Evolutionary conservation across 192 early-diverging fungal genomes (phyloP).

Genomic region (Pilaira anomala): DNA sequence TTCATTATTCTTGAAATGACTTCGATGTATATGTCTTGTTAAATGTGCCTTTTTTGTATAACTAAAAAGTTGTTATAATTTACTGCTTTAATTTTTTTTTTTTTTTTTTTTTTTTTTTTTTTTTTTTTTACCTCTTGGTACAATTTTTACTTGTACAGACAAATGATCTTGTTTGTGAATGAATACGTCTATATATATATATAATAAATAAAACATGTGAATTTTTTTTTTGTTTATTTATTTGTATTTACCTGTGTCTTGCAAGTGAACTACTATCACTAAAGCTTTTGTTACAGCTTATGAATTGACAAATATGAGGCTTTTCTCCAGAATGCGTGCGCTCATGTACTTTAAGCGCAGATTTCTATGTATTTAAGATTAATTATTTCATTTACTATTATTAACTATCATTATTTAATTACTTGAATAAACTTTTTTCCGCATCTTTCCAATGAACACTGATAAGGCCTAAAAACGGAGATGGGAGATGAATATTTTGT

Average conservation of each 20-base stretch:
- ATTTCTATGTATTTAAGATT: constrained; percentile 45
- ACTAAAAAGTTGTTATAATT: not conserved
- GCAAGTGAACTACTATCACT: constrained; percentile 73
- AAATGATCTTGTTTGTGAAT: not conserved
- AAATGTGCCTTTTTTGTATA: not conserved
- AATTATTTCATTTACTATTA: not conserved
- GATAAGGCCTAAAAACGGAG: constrained; percentile 52
- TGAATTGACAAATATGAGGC: constrained; percentile 64
- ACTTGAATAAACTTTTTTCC: constrained; percentile 74
- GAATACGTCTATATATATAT: not conserved
- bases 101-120: not conserved
- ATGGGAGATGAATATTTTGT: not conserved
- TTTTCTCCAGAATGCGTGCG: constrained; percentile 74
- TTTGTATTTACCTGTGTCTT: constrained; percentile 54
- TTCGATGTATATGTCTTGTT: not conserved
- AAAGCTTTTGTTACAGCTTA: constrained; percentile 70
- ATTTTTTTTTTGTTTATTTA: not conserved
- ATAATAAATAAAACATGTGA: not conserved
- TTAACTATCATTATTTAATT: not conserved
- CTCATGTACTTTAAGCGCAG: constrained; percentile 74
- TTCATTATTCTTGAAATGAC: not conserved
- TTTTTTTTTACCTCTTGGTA: not conserved
- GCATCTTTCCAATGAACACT: constrained; percentile 58
- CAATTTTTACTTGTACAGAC: not conserved
- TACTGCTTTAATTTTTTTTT: no score